phyloP scores from a whole-genome alignment of 179 eudicot genomes.

The Beta macrorhiza region DNA sequence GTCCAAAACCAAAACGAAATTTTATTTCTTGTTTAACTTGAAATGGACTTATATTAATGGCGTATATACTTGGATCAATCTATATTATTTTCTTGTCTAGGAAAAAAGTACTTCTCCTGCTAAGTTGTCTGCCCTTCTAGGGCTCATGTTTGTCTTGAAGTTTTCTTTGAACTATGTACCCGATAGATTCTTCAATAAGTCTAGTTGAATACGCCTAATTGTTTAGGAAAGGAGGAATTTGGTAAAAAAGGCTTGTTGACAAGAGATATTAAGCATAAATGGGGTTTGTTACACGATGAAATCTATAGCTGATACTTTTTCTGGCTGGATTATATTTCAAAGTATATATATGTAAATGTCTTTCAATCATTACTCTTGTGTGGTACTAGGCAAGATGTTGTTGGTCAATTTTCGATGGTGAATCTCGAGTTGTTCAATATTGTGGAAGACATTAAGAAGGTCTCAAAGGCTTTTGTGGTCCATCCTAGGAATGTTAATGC shows the following conservation, averaged over 20 bases:
- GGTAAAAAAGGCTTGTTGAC: too few relatives aligned
- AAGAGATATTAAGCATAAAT: neutral
- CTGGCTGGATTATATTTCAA: neutral
- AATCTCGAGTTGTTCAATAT: constrained; percentile 87
- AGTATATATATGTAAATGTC: constrained; percentile 4
- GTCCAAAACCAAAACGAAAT: too few relatives aligned
- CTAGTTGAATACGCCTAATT: neutral
- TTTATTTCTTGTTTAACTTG: neutral
- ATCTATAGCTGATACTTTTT: neutral
- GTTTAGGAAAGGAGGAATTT: neutral
- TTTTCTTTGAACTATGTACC: too few relatives aligned
- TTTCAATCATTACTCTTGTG: constrained; percentile 15
- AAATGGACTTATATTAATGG: neutral
- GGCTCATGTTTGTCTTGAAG: too few relatives aligned
- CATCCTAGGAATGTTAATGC: constrained; percentile 90
- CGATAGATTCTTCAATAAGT: too few relatives aligned
- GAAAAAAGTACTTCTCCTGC: too few relatives aligned
- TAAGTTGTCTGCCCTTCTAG: too few relatives aligned
- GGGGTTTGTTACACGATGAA: neutral
- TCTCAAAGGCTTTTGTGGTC: constrained; percentile 92
- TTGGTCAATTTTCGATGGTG: constrained; percentile 94
- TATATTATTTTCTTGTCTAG: neutral
- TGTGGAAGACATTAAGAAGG: constrained; percentile 93
- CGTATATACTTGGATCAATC: neutral
- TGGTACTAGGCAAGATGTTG: constrained; percentile 70